A percentile compares a stretch with the other conserved stretches of the same genome.
Evolutionary conservation across 805 yeast species (phyloP).

Genomic region (Cyberlindnera mississippiensis): DNA sequence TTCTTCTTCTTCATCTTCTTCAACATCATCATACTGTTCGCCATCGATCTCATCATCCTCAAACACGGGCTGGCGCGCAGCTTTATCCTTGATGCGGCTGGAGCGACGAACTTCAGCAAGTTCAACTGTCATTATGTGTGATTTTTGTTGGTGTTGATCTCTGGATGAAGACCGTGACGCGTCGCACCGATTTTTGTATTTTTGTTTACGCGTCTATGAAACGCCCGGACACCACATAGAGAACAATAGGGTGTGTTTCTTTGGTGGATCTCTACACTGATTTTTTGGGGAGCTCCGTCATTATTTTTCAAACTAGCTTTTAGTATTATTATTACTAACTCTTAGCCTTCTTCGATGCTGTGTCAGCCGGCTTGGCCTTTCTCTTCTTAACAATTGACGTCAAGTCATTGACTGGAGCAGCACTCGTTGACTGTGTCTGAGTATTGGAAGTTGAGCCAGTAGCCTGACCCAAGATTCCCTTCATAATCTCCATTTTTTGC

Average conservation of each 20-base stretch:
- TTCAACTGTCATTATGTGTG: conserved; percentile 10
- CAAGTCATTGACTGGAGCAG: conserved; percentile 51
- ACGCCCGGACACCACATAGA: background rate
- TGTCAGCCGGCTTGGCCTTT: conserved; percentile 23
- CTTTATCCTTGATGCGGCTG: conserved; percentile 17
- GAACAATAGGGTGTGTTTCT: too few species aligned
- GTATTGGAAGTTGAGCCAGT: conserved; percentile 27
- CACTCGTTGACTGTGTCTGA: conserved; percentile 21
- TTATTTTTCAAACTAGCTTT: too few species aligned
- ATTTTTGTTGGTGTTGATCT: background rate
- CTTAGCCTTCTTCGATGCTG: conserved; percentile 17
- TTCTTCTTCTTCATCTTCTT: conserved; percentile 17
- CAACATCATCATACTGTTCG: conserved; percentile 23
- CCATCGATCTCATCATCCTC: conserved; percentile 24
- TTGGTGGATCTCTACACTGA: too few species aligned
- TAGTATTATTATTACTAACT: too few species aligned
- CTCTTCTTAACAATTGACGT: conserved; percentile 62
- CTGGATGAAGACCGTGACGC: background rate
- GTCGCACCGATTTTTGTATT: background rate
- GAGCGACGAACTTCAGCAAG: conserved; percentile 22
- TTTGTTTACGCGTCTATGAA: conserved; percentile 1
- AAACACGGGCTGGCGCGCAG: conserved; percentile 18
- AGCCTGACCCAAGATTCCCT: conserved; percentile 53
- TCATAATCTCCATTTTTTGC: conserved; percentile 49
- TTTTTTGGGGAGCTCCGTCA: too few species aligned